Percentiles rank a stretch among this genome's conserved stretches.
Conservation (phyloP, 1,139 yeast genomes). For the Groenewaldozyma auringiensis region DNA sequence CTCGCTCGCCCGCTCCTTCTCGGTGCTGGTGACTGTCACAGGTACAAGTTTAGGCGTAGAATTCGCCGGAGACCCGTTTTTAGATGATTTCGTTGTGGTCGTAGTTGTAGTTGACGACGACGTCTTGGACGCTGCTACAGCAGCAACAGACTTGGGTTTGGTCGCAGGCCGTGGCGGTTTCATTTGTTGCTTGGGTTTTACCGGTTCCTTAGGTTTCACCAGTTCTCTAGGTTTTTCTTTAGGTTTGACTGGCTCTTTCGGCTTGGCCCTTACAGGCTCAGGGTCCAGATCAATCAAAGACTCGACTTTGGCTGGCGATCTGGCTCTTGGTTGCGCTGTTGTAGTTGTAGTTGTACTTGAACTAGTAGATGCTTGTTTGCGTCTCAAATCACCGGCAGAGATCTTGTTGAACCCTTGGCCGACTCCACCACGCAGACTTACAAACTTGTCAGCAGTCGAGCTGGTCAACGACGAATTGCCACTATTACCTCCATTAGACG, state of each 20-base stretch:
- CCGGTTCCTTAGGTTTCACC: not conserved
- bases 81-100: not conserved
- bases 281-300: not conserved
- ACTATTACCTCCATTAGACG: not conserved
- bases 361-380: not conserved
- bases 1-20: not conserved
- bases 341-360: not conserved
- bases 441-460: conserved; percentile 13
- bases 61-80: too few species aligned
- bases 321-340: not conserved
- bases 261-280: not conserved
- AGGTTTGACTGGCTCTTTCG: not conserved
- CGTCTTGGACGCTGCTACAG: not conserved
- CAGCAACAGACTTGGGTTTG: conserved; percentile 1
- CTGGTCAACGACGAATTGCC: conserved; percentile 3
- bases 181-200: not conserved
- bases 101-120: too few species aligned
- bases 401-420: conserved; percentile 14
- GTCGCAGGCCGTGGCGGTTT: not conserved
- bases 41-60: conserved; percentile 5
- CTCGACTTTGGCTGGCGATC: not conserved
- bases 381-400: conserved; percentile 4
- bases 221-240: not conserved
- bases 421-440: conserved; percentile 12
- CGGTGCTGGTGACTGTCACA: conserved; percentile 2